phyloP scores from a whole-genome alignment of 2,329 filamentous ascomycete genomes.

The Arthrobotrys entomopaga region DNA sequence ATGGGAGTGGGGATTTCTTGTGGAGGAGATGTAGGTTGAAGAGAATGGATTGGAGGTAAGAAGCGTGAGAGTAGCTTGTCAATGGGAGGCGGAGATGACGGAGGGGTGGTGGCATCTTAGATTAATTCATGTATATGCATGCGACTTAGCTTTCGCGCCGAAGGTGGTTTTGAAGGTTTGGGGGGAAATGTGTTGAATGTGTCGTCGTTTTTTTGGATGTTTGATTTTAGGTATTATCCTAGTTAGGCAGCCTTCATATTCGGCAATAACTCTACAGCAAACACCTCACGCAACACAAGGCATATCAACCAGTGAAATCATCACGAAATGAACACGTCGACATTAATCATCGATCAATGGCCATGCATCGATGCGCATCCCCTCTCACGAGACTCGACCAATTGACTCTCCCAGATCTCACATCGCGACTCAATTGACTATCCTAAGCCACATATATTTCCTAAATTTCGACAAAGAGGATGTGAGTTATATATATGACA shows the following conservation, averaged over 20 bases:
- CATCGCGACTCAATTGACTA: too few relatives aligned
- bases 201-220: neutral
- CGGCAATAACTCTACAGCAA: neutral
- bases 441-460: too few relatives aligned
- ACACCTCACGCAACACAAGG: neutral
- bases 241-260: neutral
- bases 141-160: neutral
- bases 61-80: slow-evolving; percentile 45
- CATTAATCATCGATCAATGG: too few relatives aligned
- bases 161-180: neutral
- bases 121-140: neutral
- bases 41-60: slow-evolving; percentile 56
- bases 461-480: too few relatives aligned
- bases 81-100: slow-evolving; percentile 56
- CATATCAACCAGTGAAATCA: neutral
- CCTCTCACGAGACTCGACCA: too few relatives aligned
- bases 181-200: neutral
- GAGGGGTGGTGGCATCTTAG: slow-evolving; percentile 32
- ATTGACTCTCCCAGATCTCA: too few relatives aligned
- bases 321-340: too few relatives aligned
- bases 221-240: neutral
- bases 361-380: too few relatives aligned
- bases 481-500: too few relatives aligned
- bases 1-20: slow-evolving; percentile 55
- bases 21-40: slow-evolving; percentile 48